Conservation (phyloP, 768 basidiomycete species). For the Dioszegia aurantiaca region DNA sequence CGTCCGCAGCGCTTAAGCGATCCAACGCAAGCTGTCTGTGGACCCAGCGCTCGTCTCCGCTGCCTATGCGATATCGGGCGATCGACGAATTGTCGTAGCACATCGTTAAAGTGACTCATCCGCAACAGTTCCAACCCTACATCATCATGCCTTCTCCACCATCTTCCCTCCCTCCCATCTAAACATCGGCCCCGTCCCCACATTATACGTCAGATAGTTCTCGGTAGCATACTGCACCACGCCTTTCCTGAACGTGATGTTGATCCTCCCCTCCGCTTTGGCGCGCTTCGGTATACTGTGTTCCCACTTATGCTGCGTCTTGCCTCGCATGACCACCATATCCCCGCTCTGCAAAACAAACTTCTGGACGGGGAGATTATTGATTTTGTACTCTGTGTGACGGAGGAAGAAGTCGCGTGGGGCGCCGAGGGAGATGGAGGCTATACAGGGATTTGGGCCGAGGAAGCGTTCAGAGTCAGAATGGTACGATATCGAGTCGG, state of each 20-base stretch:
- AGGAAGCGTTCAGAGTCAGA: conserved; percentile 50
- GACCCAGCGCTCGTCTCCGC: too few relatives aligned
- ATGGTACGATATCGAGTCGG: conserved; percentile 51
- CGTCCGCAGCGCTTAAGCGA: too few relatives aligned
- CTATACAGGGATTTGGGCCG: conserved; percentile 50
- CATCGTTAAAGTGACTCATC: too few relatives aligned
- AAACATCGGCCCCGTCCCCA: conserved; percentile 40
- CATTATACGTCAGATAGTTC: conserved; percentile 50
- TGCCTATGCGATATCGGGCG: too few relatives aligned
- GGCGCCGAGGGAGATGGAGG: conserved; percentile 47
- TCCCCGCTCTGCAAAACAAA: conserved; percentile 44
- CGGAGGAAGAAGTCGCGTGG: conserved; percentile 48
- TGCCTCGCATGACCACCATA: conserved; percentile 51
- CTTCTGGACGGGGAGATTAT: conserved; percentile 37
- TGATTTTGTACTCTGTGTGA: conserved; percentile 41
- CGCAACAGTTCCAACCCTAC: too few relatives aligned
- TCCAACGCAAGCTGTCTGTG: too few relatives aligned
- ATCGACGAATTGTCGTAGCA: too few relatives aligned
- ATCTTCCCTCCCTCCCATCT: conserved; percentile 36
- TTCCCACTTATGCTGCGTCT: conserved; percentile 51
- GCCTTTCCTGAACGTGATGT: conserved; percentile 52
- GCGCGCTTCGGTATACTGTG: conserved; percentile 51
- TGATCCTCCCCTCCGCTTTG: conserved; percentile 48
- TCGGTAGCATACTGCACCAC: conserved; percentile 47
- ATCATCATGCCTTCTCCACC: conserved; percentile 32